Evolutionary conservation across 495 filamentous ascomycete species (phyloP).

Genomic region (Sporormia fimetaria): DNA sequence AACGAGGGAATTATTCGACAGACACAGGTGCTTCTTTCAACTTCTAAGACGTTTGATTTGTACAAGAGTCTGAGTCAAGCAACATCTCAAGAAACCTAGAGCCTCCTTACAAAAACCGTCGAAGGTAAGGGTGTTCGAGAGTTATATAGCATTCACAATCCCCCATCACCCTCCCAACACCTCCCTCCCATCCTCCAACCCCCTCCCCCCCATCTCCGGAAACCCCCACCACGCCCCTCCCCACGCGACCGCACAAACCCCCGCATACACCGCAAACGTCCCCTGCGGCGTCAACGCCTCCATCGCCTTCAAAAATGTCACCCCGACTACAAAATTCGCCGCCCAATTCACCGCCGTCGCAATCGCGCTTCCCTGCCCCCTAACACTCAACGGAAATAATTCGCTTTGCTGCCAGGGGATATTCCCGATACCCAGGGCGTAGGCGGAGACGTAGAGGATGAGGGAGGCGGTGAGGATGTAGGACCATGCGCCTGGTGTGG

Average conservation of each 20-base stretch:
- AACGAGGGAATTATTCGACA: too few species aligned
- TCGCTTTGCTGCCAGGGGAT: conserved; percentile 93
- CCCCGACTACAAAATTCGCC: conserved; percentile 75
- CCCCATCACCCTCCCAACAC: conserved; percentile 70
- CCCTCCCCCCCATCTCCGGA: conserved; percentile 72
- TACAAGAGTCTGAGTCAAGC: too few species aligned
- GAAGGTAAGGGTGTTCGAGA: too few species aligned
- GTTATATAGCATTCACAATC: conserved; percentile 37
- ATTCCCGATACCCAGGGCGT: conserved; percentile 79
- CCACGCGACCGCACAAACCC: conserved; percentile 58
- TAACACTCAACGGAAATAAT: conserved; percentile 72
- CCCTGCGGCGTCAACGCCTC: conserved; percentile 59
- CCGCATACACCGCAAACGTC: conserved; percentile 67
- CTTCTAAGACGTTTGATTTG: too few species aligned
- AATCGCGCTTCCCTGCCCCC: conserved; percentile 68
- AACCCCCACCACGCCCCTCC: conserved; percentile 58
- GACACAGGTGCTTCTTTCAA: too few species aligned
- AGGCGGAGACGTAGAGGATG: conserved; percentile 72
- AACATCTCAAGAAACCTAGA: too few species aligned
- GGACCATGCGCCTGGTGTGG: conserved; percentile 22
- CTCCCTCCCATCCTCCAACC: conserved; percentile 67
- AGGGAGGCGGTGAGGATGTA: conserved; percentile 56
- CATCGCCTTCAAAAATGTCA: conserved; percentile 83
- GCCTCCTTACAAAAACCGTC: too few species aligned
- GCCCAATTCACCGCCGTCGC: conserved; percentile 84